Evolutionary conservation across 2,329 filamentous ascomycete species (phyloP), one percentile per base, ranked within the genome.

Genomic region (Cercospora sp.): DNA sequence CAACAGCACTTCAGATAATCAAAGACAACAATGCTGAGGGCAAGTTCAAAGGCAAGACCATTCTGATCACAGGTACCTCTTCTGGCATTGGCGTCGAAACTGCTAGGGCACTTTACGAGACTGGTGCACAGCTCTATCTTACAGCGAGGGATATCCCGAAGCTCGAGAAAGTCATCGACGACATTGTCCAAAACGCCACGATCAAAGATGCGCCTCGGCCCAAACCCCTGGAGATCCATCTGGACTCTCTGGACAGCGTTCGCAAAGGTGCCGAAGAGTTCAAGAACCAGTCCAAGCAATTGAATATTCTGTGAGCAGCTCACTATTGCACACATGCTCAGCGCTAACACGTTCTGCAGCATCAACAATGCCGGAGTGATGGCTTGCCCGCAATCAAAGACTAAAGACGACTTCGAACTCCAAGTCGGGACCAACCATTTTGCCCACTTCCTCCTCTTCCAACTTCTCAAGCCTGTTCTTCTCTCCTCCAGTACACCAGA

Each of bases 361-460:
- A 84, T 82, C 64, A 55, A 64, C 60, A 75, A 75, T 55, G 72
- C 73, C 67, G 68, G 66, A 16, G 64, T 86, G 64, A 82, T 84
- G 74, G 77, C 77, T 8, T 69, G 71, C 42, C 76, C 81, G 16
- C 67, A 80, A 26, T 39, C 33, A 1, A 67, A 60, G 23, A 70
- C 69, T 30, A 63, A 63, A 31, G 69, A 70, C 28, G 62, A 62
- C 18, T 68, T 68, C 48, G 85, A 88, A 70, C 73, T 75, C 0
- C 85, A 87, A 66, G 83, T 87, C 67, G 85, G 80, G 31, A 83
- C 80, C 8, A 86, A 69, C 28, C 82, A 82, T 67, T 76, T 89
- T 1, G 80, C 77, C 5, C 84, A 87, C 69, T 88, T 87, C 76
- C 79, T 87, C 0, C 79, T 87, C 12, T 83, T 85, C 68, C 78